Evolutionary conservation across 2,329 filamentous ascomycete genomes (phyloP).

Genomic region (Esteya vermicola): DNA sequence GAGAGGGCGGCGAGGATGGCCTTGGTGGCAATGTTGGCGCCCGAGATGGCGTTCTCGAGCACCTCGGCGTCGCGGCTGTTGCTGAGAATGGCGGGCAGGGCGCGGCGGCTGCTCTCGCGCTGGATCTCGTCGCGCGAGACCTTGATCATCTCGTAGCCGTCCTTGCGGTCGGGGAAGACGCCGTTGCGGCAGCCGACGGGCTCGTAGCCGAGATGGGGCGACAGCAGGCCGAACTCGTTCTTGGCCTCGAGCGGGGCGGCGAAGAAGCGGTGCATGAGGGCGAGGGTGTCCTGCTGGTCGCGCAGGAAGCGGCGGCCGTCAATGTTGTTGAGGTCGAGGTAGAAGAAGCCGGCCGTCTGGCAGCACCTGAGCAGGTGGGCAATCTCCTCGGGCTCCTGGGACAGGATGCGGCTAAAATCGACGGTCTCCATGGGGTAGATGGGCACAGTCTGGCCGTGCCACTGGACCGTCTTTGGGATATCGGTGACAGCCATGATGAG

Average conservation of each 20-base stretch:
- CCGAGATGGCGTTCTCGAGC: slow-evolving; percentile 34
- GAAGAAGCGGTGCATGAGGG: slow-evolving; percentile 43
- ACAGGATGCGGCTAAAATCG: slow-evolving; percentile 35
- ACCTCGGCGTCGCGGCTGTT: slow-evolving; percentile 27
- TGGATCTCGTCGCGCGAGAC: slow-evolving; percentile 36
- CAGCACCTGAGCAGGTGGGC: slow-evolving; percentile 35
- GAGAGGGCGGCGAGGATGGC: slow-evolving; percentile 35
- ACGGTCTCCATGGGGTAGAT: slow-evolving; percentile 37
- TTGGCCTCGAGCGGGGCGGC: slow-evolving; percentile 36
- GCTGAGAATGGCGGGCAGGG: slow-evolving; percentile 33
- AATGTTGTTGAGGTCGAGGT: slow-evolving; percentile 36
- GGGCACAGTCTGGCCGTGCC: slow-evolving; percentile 34
- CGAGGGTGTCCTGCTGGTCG: slow-evolving; percentile 35
- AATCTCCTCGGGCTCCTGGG: slow-evolving; percentile 37
- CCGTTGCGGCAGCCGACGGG: slow-evolving; percentile 33
- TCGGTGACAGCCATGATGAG: background rate
- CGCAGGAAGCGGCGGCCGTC: slow-evolving; percentile 37
- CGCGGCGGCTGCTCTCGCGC: slow-evolving; percentile 23
- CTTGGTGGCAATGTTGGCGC: slow-evolving; percentile 36
- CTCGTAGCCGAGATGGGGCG: slow-evolving; percentile 38
- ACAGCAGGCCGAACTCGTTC: slow-evolving; percentile 40
- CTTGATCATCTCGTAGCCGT: slow-evolving; percentile 35
- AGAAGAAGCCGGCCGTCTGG: slow-evolving; percentile 38
- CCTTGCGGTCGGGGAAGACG: slow-evolving; percentile 30
- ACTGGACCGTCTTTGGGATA: slow-evolving; percentile 27